Evolutionary conservation across 139 green algal genomes (phyloP).

Genomic region (Coelastrella sp.): DNA sequence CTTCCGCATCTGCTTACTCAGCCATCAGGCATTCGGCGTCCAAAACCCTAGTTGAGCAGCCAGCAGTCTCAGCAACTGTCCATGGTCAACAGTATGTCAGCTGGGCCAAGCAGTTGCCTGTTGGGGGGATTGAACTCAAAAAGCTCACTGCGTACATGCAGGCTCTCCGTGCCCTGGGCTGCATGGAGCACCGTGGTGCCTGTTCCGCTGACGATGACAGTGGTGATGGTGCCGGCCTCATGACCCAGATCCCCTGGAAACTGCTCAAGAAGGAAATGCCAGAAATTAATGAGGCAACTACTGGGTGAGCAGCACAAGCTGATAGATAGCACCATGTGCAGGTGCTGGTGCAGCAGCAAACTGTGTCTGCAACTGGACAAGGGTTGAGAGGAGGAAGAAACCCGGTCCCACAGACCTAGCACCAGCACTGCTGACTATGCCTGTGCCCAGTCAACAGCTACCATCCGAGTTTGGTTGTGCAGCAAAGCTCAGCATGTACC

Average conservation of each 20-base stretch:
- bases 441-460: too few relatives aligned
- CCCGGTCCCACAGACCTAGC: too few relatives aligned
- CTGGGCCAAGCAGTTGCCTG: background rate
- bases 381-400: too few relatives aligned
- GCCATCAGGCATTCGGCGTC: background rate
- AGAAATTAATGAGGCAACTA: slow-evolving; percentile 71
- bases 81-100: background rate
- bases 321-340: background rate
- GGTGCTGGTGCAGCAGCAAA: background rate
- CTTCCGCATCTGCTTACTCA: too few relatives aligned
- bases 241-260: slow-evolving; percentile 97
- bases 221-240: slow-evolving; percentile 97
- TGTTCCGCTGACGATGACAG: slow-evolving; percentile 98
- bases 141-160: slow-evolving; percentile 51
- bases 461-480: too few relatives aligned
- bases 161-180: slow-evolving; percentile 93
- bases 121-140: background rate
- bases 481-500: too few relatives aligned
- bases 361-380: too few relatives aligned
- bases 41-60: background rate
- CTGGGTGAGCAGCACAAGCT: slow-evolving; percentile 63
- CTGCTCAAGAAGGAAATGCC: slow-evolving; percentile 87
- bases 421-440: too few relatives aligned
- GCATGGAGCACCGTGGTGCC: slow-evolving; percentile 99
- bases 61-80: background rate